A percentile compares a stretch with the other conserved stretches of the same genome.
Evolutionary conservation across 1,284 basidiomycete genomes (phyloP).

Genomic region (Wallemia hederae): DNA sequence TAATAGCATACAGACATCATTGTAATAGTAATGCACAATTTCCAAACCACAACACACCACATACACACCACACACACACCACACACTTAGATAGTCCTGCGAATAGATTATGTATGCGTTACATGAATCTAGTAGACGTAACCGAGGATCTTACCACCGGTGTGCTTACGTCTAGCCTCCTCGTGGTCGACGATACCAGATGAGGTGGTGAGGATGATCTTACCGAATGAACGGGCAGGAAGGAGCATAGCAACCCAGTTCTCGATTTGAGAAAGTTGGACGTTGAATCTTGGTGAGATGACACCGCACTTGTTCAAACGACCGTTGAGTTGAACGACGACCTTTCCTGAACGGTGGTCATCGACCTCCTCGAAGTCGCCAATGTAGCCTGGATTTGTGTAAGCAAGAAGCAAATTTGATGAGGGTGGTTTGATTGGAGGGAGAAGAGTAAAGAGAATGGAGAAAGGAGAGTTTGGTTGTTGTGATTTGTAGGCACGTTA

Average conservation of each 20-base stretch:
- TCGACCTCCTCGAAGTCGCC: constrained; percentile 99
- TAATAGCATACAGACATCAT: too few species aligned
- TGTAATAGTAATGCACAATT: too few species aligned
- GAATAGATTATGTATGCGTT: constrained; percentile 3
- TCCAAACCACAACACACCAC: too few species aligned
- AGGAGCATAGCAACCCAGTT: constrained; percentile 78
- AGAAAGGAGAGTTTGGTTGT: constrained; percentile 1
- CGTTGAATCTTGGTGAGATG: constrained; percentile 94
- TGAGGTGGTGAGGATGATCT: constrained; percentile 81
- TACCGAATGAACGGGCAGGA: constrained; percentile 82
- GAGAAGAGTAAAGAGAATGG: constrained; percentile 3
- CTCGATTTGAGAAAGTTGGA: constrained; percentile 75
- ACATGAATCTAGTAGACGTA: constrained; percentile 34
- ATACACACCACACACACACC: too few species aligned
- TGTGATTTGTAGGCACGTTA: too few species aligned
- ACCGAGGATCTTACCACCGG: constrained; percentile 65
- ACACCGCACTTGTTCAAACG: constrained; percentile 97
- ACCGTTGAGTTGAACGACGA: constrained; percentile 93
- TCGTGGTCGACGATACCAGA: constrained; percentile 98
- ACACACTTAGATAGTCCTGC: neutral
- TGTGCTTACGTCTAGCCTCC: constrained; percentile 95
- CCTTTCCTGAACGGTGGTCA: constrained; percentile 95
- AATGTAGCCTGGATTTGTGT: constrained; percentile 46
- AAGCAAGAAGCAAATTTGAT: constrained; percentile 1
- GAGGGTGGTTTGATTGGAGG: constrained; percentile 5